Base-by-base conservation (phyloP, 495 filamentous ascomycete genomes). In the Penicillium arizonense region DNA sequence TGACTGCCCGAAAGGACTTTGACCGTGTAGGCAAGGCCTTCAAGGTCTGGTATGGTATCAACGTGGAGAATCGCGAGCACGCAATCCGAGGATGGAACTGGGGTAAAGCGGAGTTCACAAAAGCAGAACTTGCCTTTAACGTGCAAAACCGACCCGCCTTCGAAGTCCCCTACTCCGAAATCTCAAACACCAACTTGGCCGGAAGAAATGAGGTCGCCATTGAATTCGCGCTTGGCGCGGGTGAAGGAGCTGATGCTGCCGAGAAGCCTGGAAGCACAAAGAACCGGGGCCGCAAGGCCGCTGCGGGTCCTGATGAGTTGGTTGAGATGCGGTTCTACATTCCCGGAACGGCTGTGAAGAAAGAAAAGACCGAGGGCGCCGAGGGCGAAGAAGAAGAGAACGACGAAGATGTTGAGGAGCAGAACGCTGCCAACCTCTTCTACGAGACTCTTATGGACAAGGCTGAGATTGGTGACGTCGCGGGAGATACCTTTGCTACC, bases 311-410 rank as follows among this genome's bases (percentile, higher is more conserved):
- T 44, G 95, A 99, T 64, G 91, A 97, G 73, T 75, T 99, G 44
- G 90, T 96, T 12, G 95, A 99, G 71, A 96, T 97, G 90, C 83
- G 95, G 43, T 97, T 99, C 75, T 99, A 97, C 74, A 96, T 99
- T 49, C 95, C 95, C 11, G 95, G 95, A 34, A 90, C 86, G 0
- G 90, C 88, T 2, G 85, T 87, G 18, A 89, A 89, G 71, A 96
- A 91, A 64, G 88, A 91, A 61, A 87, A 88, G 55, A 73, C 80
- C 36, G 83, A 86, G 38, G 89, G 88, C 39, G 87, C 79, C 13
- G 89, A 88, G 50, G 80, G 77, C 42, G 85, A 86, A 26, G 78
- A 83, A 46, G 79, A 87, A 28, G 88, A 89, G 14, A 82, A 87
- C 32, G 89, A 87, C 30, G 87, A 82, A 33, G 89, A 87, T 48